A percentile compares a stretch with the other conserved stretches of the same genome.
phyloP scores from a whole-genome alignment of 1,284 basidiomycete genomes.

The Boletus sp. region DNA sequence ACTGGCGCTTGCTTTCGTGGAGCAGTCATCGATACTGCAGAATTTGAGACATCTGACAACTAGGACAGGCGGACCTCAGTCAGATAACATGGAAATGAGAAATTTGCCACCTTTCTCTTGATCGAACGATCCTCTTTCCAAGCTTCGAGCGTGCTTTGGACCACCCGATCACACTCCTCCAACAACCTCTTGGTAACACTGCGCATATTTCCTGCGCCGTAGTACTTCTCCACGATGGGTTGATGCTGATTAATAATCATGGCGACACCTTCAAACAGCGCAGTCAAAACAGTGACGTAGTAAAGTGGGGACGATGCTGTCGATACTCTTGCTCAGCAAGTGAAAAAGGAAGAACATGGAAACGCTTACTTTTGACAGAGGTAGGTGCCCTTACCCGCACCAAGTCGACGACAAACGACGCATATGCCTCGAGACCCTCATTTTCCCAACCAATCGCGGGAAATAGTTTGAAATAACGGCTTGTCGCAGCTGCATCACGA shows the following conservation, averaged over 20 bases:
- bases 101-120: constrained; percentile 62
- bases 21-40: constrained; percentile 40
- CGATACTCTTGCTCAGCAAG: constrained; percentile 15
- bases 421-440: constrained; percentile 95
- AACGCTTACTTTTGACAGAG: constrained; percentile 75
- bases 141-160: constrained; percentile 73
- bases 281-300: constrained; percentile 85
- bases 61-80: constrained; percentile 31
- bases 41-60: constrained; percentile 53
- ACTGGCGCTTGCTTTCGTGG: constrained; percentile 47
- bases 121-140: constrained; percentile 91
- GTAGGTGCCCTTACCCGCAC: constrained; percentile 79
- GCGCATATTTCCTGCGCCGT: constrained; percentile 86
- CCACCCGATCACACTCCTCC: constrained; percentile 86
- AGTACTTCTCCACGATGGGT: constrained; percentile 97
- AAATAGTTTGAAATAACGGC: constrained; percentile 96
- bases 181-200: constrained; percentile 79
- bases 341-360: constrained; percentile 6
- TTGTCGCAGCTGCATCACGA: constrained; percentile 86
- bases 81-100: constrained; percentile 2
- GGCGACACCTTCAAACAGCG: constrained; percentile 93
- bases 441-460: constrained; percentile 89
- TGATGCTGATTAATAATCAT: constrained; percentile 98
- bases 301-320: constrained; percentile 88
- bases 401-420: constrained; percentile 89